Base-by-base conservation (phyloP, 2,329 filamentous ascomycete genomes). In the Xylariaceae sp. region DNA sequence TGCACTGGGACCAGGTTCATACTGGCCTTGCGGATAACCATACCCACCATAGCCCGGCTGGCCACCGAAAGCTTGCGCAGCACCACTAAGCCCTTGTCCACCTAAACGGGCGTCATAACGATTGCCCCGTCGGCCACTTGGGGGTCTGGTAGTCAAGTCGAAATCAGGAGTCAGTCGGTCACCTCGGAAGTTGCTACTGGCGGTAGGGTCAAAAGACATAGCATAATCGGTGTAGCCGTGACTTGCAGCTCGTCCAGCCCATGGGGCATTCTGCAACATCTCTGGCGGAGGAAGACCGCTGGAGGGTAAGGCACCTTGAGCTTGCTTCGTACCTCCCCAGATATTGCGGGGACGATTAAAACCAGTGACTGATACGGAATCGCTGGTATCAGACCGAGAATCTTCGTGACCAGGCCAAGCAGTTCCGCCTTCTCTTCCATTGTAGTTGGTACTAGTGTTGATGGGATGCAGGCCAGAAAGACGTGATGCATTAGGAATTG, bases 381-480 rank as follows among this genome's bases (percentile, higher is more conserved):
- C 84, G 64, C 79, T 81, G 27, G 77, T 77, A 52, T 86, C 83
- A 9, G 82, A 82, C 46, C 77, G 77, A 61, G 73, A 69, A 65
- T 86, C 84, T 16, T 86, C 83, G 36, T 72, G 72, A 9, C 70
- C 67, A 8, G 75, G 65, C 85, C 85, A 88, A 30, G 74, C 72
- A 57, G 69, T 77, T 39, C 80, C 80, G 15, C 72, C 72, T 11
- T 69, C 66, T 57, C 62, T 61, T 5, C 50, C 55, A 29, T 73
- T 68, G 43, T 72, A 73, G 18, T 72, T 66, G 44, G 76, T 77
- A 49, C 67, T 66, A 37, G 57, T 29, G 48, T 66, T 69, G 35
- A 66, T 41, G 3, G 59, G 27, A 5, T 64, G 37, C 7, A 60
- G 55, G 8, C 59, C 60, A 3, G 60, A 40, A 52, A 60, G 29